Base-by-base conservation (phyloP, 176 grass and related monocot species). In the Urochloa ruziziensis region DNA sequence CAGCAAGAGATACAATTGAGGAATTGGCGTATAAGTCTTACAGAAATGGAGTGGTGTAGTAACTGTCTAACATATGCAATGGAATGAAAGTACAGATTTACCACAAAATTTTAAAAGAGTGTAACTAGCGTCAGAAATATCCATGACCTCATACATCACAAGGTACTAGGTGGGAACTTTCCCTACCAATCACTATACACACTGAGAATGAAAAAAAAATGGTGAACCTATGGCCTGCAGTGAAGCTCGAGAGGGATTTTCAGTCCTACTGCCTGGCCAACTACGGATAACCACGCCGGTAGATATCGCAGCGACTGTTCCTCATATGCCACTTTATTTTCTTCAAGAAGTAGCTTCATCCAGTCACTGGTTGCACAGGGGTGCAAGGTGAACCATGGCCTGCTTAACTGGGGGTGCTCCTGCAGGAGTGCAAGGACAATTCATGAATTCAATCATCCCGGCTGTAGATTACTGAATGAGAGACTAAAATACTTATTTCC, bases 371-470 rank as follows among this genome's bases (percentile, higher is more conserved):
- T 99, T 82, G 89, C 96, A 75, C 96, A 99, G 21, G 96, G 96
- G 75, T 99, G 96, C 75, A 99, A 77, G 53, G 88, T 94, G 80
- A 90, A 91, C 93, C 96, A 99, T 62, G 91, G 91, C 44, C 83
- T 86, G 84, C 85, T 87, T 60, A 96, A 83, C 74, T 99, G 87
- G 62, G 96, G 93, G 89, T 99, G 96, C 75, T 99, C 96, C 96
- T 94, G 86, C 57, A 91, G 52, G 53, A 78, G 68, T 78, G 29
- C 47, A 74, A 61, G 57, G 34, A 14, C 30, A 21, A 37, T 34
- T 67, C 37, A 80, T 10, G n/a, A 21, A 37, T 34, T 67, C 37
- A 80, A 75, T 23, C 30, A 24, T 23, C 30, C 21, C 4, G 1
- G 63, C 1, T 29, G 32, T 40, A 52, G 16, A 57, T 57, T n/a